A percentile compares a stretch with the other conserved stretches of the same genome.
phyloP scores from a whole-genome alignment of 176 grass and related monocot genomes.

The Guadua angustifolia region DNA sequence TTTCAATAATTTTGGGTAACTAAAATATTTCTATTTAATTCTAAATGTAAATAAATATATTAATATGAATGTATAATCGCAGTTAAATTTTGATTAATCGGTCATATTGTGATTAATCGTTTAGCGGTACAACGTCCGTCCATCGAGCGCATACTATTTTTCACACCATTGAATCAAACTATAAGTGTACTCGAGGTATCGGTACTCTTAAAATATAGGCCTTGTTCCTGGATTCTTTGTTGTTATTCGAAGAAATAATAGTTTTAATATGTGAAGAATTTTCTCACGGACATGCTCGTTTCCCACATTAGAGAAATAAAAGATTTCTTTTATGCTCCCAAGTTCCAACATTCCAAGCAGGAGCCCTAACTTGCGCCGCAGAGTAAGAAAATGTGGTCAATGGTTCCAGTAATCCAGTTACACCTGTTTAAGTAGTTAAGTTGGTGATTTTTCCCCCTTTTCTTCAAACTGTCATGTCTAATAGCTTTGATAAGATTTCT shows the following conservation, averaged over 20 bases:
- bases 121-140: too few relatives aligned
- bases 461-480: too few relatives aligned
- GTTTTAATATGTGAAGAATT: neutral
- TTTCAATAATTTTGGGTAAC: too few relatives aligned
- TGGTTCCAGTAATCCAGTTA: neutral
- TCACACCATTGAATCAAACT: neutral
- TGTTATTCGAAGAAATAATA: neutral
- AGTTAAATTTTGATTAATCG: too few relatives aligned
- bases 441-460: neutral
- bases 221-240: neutral
- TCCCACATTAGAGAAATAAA: conserved; percentile 7
- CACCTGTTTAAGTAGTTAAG: neutral
- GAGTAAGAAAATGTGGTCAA: conserved; percentile 40
- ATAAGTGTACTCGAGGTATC: too few relatives aligned
- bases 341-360: neutral
- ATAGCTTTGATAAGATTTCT: too few relatives aligned
- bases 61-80: too few relatives aligned
- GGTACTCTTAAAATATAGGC: neutral
- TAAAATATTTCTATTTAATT: too few relatives aligned
- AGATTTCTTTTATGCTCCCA: neutral
- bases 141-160: too few relatives aligned
- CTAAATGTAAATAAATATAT: too few relatives aligned
- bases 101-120: too few relatives aligned
- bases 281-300: neutral
- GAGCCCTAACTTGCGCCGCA: neutral